Evolutionary conservation across 2,329 filamentous ascomycete species (phyloP).

Genomic region (Aspergillus udagawae): DNA sequence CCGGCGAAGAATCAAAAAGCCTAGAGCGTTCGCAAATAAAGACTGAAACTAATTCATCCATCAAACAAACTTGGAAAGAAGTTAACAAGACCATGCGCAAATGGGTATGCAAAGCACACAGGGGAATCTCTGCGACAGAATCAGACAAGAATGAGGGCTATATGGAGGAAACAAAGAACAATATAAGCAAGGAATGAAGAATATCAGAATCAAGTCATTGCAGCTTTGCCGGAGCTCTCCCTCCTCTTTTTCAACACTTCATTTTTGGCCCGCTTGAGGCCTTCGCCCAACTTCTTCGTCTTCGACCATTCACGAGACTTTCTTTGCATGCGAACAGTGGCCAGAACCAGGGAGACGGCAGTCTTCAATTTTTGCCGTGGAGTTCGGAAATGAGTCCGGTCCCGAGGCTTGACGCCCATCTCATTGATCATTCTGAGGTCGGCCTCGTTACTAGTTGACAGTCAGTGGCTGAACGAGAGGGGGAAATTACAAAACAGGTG

Average conservation of each 20-base stretch:
- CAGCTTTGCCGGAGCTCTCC: slow-evolving; percentile 25
- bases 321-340: slow-evolving; percentile 43
- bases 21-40: neutral
- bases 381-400: slow-evolving; percentile 26
- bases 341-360: slow-evolving; percentile 41
- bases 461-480: slow-evolving; percentile 3
- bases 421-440: slow-evolving; percentile 80
- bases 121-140: neutral
- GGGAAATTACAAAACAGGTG: slow-evolving; percentile 5
- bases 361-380: slow-evolving; percentile 41
- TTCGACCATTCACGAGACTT: slow-evolving; percentile 44
- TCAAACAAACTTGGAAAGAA: neutral
- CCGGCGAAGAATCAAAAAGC: neutral
- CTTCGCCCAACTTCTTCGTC: slow-evolving; percentile 41
- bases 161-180: slow-evolving; percentile 17
- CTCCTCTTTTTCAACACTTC: slow-evolving; percentile 38
- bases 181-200: neutral
- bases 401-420: slow-evolving; percentile 63
- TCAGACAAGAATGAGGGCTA: neutral
- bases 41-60: neutral
- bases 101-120: neutral
- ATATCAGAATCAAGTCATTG: slow-evolving; percentile 6
- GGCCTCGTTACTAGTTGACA: slow-evolving; percentile 73
- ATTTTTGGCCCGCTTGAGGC: slow-evolving; percentile 40
- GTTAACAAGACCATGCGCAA: neutral